Base-by-base conservation (phyloP, 805 yeast genomes). In the Crinitomyces ghanaensis region DNA sequence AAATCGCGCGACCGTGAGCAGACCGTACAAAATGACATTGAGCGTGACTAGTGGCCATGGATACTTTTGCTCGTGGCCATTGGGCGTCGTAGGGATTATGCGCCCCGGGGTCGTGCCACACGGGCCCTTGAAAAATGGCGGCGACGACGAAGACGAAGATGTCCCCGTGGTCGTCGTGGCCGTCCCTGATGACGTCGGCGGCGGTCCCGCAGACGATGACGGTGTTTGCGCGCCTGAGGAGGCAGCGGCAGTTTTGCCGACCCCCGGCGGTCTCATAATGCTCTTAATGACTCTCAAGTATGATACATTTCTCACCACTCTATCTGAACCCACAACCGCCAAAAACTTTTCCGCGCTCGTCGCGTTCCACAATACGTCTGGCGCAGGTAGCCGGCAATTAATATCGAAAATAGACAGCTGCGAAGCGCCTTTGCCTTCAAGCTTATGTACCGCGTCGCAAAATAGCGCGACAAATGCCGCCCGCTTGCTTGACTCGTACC, bases 401-500 rank as follows among this genome's bases (percentile, higher is more conserved):
- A 51, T 31, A 24, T 49, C 50, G 39, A 51, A 53, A 4, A 53
- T 34, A 2, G 56, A 44, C 4, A 51, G 41, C 7, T 38, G 42
- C 3, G 24, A 6, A 25, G 11, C n/a, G 30, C 24, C 33, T 11
- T 28, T 17, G 37, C 23, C 23, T 22, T 32, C 26, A 36, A 45
- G 33, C 11, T 42, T 34, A 24, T 41, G 44, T 7, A 43, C 43
- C 19, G 40, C 38, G 34, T 51, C 57, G 28, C 46, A 44, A 33
- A 49, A 52, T n/a, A 49, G 26, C 4, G 51, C 44, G 27, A 46
- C 41, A 33, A 42, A 47, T 4, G 42, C 39, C 2, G 51, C 35
- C 8, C 59, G 53, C 41, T 68, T 70, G 36, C 58, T 45, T 20
- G 63, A 50, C 41, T 70, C 75, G 40, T 59, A 62, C 16, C 51